These are phyloP conservation scores for Heritiera littoralis DNA, from an alignment of 345 rosid genomes.

Conservation along the genomic window DNA sequence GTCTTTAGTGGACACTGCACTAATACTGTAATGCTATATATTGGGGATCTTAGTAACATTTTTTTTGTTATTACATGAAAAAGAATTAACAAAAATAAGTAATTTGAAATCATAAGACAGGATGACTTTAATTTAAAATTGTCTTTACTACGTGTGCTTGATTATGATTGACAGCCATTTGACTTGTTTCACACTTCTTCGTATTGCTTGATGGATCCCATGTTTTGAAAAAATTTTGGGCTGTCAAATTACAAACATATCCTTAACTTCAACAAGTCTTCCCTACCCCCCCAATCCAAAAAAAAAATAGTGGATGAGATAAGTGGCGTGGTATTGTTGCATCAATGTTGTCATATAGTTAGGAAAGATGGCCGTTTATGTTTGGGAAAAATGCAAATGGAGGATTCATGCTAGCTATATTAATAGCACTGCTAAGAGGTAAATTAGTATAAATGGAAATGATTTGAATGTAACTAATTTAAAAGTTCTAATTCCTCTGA, in stretches of 20 bases:
- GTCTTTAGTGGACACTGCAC: background rate
- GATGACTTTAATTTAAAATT: background rate
- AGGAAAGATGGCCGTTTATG: background rate
- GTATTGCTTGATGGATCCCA: background rate
- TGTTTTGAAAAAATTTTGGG: background rate
- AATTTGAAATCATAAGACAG: background rate
- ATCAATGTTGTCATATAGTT: background rate
- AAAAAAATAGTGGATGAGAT: background rate
- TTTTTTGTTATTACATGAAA: background rate
- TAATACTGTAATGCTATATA: background rate
- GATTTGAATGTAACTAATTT: no score
- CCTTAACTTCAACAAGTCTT: no score
- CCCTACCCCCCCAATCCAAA: no score
- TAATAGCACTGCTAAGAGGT: background rate
- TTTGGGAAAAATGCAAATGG: background rate
- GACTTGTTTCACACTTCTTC: background rate
- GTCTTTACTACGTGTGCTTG: background rate
- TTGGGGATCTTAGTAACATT: background rate
- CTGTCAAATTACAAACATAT: no score
- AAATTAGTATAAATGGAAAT: no score
- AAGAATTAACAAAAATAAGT: background rate
- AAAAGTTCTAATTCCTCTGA: no score
- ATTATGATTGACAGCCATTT: background rate
- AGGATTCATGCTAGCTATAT: background rate
- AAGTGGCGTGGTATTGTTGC: background rate